Conservation (phyloP, 2,329 filamentous ascomycete species). For the Alternaria arbusti region DNA sequence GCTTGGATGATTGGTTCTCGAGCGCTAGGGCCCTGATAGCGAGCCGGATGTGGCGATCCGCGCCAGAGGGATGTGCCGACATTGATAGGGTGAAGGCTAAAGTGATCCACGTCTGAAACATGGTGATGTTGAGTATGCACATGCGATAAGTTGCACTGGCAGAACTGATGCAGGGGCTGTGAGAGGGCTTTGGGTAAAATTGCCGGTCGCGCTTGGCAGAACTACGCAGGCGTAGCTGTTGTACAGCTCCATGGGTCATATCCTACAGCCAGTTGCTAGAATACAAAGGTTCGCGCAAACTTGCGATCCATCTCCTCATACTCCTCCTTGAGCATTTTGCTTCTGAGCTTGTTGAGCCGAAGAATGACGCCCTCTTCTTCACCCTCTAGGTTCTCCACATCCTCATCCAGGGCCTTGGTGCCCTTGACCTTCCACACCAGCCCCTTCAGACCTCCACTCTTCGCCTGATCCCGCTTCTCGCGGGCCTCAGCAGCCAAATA, state of each 20-base stretch:
- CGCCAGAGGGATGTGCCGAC: constrained; percentile 8
- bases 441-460: constrained; percentile 23
- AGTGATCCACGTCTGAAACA: constrained; percentile 10
- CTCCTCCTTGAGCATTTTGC: constrained; percentile 42
- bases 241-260: background rate
- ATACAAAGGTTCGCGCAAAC: constrained; percentile 45
- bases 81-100: constrained; percentile 18
- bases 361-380: constrained; percentile 45
- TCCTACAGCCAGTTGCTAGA: constrained; percentile 23
- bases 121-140: background rate
- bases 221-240: background rate
- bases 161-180: background rate
- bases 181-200: background rate
- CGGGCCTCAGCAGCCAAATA: constrained; percentile 62
- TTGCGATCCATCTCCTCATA: constrained; percentile 46
- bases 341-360: constrained; percentile 43
- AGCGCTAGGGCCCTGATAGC: constrained; percentile 8
- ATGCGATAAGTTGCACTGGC: background rate
- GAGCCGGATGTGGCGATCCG: constrained; percentile 14
- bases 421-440: constrained; percentile 38
- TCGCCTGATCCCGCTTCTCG: constrained; percentile 33
- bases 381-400: constrained; percentile 40
- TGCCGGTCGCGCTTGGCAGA: background rate
- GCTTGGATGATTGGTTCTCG: constrained; percentile 19
- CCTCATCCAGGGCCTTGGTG: constrained; percentile 33